A percentile compares a stretch with the other conserved stretches of the same genome.
phyloP scores from a whole-genome alignment of 2,329 filamentous ascomycete genomes.

The Curvularia spicifera region DNA sequence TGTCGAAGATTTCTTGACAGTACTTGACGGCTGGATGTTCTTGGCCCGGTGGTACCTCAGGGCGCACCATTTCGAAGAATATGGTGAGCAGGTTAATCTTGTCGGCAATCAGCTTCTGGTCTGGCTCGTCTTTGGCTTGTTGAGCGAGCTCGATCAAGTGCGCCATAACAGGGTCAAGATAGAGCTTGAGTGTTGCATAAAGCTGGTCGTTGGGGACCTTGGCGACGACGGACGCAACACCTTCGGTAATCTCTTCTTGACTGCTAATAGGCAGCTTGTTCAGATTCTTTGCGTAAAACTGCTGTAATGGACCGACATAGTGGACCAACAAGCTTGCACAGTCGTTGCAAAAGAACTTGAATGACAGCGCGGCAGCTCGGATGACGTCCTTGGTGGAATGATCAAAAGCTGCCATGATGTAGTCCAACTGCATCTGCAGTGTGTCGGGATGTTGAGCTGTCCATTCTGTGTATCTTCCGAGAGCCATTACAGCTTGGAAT shows the following conservation, averaged over 20 bases:
- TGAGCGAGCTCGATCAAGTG: conserved; percentile 88
- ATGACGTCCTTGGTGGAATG: conserved; percentile 89
- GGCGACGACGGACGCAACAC: conserved; percentile 88
- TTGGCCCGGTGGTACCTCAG: conserved; percentile 70
- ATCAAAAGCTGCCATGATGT: conserved; percentile 91
- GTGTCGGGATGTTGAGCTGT: conserved; percentile 93
- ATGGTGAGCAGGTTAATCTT: conserved; percentile 90
- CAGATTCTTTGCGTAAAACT: conserved; percentile 89
- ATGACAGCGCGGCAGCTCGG: conserved; percentile 86
- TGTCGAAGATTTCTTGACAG: conserved; percentile 90
- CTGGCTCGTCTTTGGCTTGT: conserved; percentile 78
- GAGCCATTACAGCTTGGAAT: conserved; percentile 97
- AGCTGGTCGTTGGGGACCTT: conserved; percentile 81
- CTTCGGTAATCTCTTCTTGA: conserved; percentile 95
- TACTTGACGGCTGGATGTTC: conserved; percentile 94
- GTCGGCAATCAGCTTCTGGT: conserved; percentile 89
- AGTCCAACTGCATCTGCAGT: conserved; percentile 89
- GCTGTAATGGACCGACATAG: conserved; percentile 84
- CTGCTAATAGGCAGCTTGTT: conserved; percentile 84
- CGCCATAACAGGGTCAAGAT: conserved; percentile 88
- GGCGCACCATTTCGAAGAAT: conserved; percentile 80
- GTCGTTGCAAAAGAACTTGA: conserved; percentile 97
- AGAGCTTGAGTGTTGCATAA: conserved; percentile 86
- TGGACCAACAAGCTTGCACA: conserved; percentile 85
- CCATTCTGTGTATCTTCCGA: conserved; percentile 97